phyloP scores from a whole-genome alignment of 352 stramenopile genomes.

The Pythium oligandrum region DNA sequence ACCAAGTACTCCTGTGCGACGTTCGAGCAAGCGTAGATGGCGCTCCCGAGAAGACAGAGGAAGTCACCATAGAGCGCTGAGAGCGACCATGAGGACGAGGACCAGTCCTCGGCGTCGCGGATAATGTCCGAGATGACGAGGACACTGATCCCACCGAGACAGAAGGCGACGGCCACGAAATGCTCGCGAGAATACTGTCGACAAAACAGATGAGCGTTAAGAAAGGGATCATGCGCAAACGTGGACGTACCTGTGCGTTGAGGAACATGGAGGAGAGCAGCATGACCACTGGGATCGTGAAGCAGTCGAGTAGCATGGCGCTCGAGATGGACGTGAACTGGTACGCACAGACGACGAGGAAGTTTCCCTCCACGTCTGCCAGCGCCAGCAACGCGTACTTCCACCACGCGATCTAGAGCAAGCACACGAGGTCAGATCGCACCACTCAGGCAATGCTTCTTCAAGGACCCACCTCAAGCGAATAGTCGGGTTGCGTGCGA shows the following conservation, averaged over 20 bases:
- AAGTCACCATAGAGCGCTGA: conserved; percentile 82
- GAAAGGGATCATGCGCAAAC: not conserved
- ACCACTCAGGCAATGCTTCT: too few relatives aligned
- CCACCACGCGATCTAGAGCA: conserved; percentile 59
- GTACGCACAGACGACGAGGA: conserved; percentile 93
- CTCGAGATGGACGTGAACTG: conserved; percentile 95
- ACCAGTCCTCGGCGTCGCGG: conserved; percentile 22
- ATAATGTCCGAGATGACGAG: conserved; percentile 86
- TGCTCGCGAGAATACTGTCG: conserved; percentile 65
- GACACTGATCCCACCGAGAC: conserved; percentile 77
- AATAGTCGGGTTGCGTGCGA: conserved; percentile 36
- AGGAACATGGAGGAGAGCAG: conserved; percentile 90
- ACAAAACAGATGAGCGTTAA: too few relatives aligned
- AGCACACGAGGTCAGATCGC: too few relatives aligned
- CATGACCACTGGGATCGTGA: conserved; percentile 95
- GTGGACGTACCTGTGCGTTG: conserved; percentile 37
- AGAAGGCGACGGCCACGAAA: conserved; percentile 73
- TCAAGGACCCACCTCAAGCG: conserved; percentile 27
- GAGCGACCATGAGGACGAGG: conserved; percentile 24
- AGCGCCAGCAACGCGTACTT: conserved; percentile 90
- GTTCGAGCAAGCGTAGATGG: conserved; percentile 92
- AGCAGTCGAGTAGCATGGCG: conserved; percentile 94
- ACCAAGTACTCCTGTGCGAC: conserved; percentile 85
- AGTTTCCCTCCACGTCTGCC: conserved; percentile 95
- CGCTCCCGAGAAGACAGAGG: conserved; percentile 88